Evolutionary conservation across 192 early-diverging fungal genomes (phyloP).

Genomic region (Dimargaris xerosporica): DNA sequence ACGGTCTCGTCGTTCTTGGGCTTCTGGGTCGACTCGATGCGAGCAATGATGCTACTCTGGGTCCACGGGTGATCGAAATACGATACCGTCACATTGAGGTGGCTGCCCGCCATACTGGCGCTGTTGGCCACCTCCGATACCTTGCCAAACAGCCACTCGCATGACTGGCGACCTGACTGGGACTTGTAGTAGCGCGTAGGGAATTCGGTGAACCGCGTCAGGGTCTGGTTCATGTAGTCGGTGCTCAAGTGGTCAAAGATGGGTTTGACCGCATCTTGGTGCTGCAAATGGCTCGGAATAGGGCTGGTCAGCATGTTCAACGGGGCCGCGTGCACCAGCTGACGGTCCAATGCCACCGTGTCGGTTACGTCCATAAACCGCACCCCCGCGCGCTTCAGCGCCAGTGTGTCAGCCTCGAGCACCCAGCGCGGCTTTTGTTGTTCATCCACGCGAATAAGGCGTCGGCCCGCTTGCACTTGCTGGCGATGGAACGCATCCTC

Average conservation of each 20-base stretch:
- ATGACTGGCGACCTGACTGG: conserved; percentile 43
- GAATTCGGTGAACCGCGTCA: conserved; percentile 70
- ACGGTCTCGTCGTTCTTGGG: conserved; percentile 39
- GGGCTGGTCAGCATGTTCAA: conserved; percentile 11
- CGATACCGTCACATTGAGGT: conserved; percentile 42
- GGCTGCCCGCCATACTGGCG: conserved; percentile 12
- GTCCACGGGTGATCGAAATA: conserved; percentile 67
- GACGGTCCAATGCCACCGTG: conserved; percentile 28
- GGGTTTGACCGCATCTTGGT: conserved; percentile 35
- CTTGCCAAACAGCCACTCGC: conserved; percentile 49
- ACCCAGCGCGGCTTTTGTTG: conserved; percentile 38
- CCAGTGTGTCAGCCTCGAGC: conserved; percentile 39
- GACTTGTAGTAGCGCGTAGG: conserved; percentile 82
- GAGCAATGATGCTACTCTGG: conserved; percentile 70
- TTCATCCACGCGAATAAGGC: conserved; percentile 41
- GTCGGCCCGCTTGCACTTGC: no score
- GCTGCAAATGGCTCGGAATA: conserved; percentile 34
- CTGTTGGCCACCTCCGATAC: conserved; percentile 28
- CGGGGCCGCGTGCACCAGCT: no score
- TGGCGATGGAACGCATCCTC: no score
- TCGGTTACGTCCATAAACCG: conserved; percentile 87
- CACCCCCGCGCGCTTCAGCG: conserved; percentile 44
- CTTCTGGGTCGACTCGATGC: conserved; percentile 41
- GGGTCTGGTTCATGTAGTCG: conserved; percentile 43
- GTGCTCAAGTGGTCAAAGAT: conserved; percentile 48